A percentile compares a stretch with the other conserved stretches of the same genome.
These are phyloP conservation scores for Daldinia sp. DNA, from an alignment of 2,329 filamentous ascomycete species.

Conservation along the genomic window DNA sequence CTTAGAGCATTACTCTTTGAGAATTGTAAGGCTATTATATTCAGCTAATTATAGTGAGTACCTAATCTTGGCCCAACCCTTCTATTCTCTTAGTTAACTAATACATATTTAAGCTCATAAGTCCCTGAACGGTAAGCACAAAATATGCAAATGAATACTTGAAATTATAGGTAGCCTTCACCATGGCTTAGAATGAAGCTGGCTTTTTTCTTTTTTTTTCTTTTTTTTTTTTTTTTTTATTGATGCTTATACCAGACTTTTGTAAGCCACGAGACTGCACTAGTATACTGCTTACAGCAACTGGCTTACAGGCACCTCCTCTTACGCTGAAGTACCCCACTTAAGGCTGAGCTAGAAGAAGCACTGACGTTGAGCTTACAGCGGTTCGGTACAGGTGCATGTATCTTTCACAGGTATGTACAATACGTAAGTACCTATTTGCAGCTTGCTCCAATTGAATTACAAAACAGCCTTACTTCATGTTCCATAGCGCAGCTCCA, in stretches of 20 bases:
- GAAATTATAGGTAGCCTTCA: not conserved
- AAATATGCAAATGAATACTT: too few species aligned
- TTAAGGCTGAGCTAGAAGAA: slow-evolving; percentile 32
- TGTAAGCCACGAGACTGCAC: not conserved
- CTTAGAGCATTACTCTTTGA: too few species aligned
- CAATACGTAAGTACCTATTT: not conserved
- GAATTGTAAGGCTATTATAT: too few species aligned
- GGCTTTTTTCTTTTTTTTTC: not conserved
- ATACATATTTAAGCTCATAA: too few species aligned
- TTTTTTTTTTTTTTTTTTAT: too few species aligned
- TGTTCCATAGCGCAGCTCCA: slow-evolving; percentile 5
- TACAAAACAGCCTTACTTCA: slow-evolving; percentile 14
- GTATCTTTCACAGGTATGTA: too few species aligned
- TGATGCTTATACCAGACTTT: not conserved
- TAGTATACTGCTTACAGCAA: not conserved
- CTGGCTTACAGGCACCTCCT: not conserved
- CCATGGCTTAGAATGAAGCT: not conserved
- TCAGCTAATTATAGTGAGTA: not conserved
- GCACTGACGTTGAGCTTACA: slow-evolving; percentile 36
- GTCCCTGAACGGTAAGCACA: too few species aligned
- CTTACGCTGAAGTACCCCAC: slow-evolving; percentile 19
- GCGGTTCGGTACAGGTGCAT: not conserved
- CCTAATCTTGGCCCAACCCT: too few species aligned
- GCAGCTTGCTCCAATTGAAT: slow-evolving; percentile 6
- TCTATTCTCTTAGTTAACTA: too few species aligned